These are phyloP conservation scores for Saturnispora galanensis DNA, from an alignment of 805 yeast species.

Conservation along the genomic window DNA sequence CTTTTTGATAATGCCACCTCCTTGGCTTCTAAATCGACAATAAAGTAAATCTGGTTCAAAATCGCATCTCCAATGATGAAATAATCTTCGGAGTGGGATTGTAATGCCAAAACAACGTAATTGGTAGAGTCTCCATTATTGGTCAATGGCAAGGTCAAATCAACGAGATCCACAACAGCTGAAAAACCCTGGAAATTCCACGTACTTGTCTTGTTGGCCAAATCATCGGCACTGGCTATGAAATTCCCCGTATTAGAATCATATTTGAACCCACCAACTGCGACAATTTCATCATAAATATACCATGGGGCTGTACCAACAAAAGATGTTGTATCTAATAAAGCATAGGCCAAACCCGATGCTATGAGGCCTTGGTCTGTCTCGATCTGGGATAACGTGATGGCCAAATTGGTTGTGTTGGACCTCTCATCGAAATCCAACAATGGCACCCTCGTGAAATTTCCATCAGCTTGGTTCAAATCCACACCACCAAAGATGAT, in stretches of 20 bases:
- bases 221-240: constrained; percentile 30
- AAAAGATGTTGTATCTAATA: constrained; percentile 50
- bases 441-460: constrained; percentile 14
- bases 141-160: constrained; percentile 9
- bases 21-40: constrained; percentile 41
- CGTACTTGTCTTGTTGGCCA: constrained; percentile 20
- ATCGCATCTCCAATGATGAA: constrained; percentile 45
- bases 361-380: constrained; percentile 17
- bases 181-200: constrained; percentile 45
- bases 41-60: constrained; percentile 40
- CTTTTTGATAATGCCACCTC: constrained; percentile 35
- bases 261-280: constrained; percentile 33
- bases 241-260: constrained; percentile 33
- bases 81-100: constrained; percentile 25
- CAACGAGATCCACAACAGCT: constrained; percentile 21
- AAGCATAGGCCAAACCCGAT: constrained; percentile 23
- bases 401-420: constrained; percentile 34
- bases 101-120: constrained; percentile 33
- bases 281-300: constrained; percentile 18
- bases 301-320: constrained; percentile 32
- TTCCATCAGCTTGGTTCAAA: constrained; percentile 43
- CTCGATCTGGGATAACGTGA: constrained; percentile 34
- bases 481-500: constrained; percentile 62
- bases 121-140: constrained; percentile 11
- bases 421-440: constrained; percentile 6